Evolutionary conservation across 2,329 filamentous ascomycete genomes (phyloP).

Genomic region (Colletotrichum sojae): DNA sequence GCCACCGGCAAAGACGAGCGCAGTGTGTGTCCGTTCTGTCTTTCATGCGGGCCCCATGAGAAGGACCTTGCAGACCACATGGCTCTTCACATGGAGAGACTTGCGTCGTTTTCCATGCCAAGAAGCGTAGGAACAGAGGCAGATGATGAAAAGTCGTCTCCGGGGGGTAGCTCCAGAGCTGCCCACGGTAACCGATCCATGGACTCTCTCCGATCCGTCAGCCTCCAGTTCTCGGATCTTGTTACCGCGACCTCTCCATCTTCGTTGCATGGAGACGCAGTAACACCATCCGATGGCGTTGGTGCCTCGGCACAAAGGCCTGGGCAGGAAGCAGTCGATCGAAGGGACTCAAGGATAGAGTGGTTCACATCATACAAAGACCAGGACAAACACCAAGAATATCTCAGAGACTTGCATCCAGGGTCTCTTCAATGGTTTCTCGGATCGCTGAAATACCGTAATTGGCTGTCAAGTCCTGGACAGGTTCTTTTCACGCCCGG

Average conservation of each 20-base stretch:
- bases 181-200: not conserved
- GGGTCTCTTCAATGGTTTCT: not conserved
- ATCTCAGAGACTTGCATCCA: not conserved
- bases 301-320: not conserved
- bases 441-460: not conserved
- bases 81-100: constrained; percentile 23
- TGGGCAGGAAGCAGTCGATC: not conserved
- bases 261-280: not conserved
- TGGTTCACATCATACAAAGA: not conserved
- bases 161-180: not conserved
- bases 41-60: not conserved
- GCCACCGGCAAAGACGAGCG: not conserved
- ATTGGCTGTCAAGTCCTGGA: not conserved
- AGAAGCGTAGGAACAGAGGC: not conserved
- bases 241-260: not conserved
- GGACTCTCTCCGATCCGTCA: not conserved
- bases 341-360: not conserved
- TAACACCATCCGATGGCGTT: not conserved
- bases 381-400: not conserved
- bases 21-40: not conserved
- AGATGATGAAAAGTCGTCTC: constrained; percentile 1
- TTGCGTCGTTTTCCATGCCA: constrained; percentile 13
- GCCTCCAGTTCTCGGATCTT: not conserved
- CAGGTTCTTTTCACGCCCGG: not conserved
- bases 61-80: not conserved